Evolutionary conservation across 2,329 filamentous ascomycete species (phyloP).

Genomic region (Colletotrichum sp.): DNA sequence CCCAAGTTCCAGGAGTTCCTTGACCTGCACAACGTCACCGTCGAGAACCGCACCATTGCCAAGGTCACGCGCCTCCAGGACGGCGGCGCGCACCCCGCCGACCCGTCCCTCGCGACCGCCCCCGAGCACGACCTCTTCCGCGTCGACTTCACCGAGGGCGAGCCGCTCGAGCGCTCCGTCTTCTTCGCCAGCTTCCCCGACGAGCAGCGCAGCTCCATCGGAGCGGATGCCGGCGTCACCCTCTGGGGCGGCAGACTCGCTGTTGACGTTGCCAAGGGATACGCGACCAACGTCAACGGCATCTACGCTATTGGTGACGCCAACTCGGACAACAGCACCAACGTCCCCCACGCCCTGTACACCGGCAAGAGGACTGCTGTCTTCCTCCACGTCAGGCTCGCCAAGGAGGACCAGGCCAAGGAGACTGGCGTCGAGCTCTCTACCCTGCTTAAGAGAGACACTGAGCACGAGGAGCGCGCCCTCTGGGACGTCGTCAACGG

Average conservation of each 20-base stretch:
- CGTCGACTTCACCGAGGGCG: constrained; percentile 55
- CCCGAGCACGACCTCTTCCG: constrained; percentile 61
- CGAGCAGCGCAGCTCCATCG: constrained; percentile 53
- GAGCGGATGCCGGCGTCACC: constrained; percentile 50
- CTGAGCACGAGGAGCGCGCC: constrained; percentile 40
- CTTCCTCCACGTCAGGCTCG: constrained; percentile 55
- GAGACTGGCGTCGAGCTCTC: constrained; percentile 31
- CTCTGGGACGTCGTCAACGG: constrained; percentile 55
- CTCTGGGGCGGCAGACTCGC: constrained; percentile 49
- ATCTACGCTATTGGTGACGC: constrained; percentile 65
- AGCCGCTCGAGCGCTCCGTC: constrained; percentile 48
- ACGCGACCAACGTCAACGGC: constrained; percentile 56
- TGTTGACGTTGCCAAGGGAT: constrained; percentile 43
- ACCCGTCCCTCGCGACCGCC: constrained; percentile 47
- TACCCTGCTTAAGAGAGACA: constrained; percentile 25
- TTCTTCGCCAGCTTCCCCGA: constrained; percentile 56
- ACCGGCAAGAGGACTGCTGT: constrained; percentile 64
- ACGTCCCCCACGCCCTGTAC: constrained; percentile 66
- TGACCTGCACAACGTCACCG: constrained; percentile 50
- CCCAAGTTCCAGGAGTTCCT: constrained; percentile 57
- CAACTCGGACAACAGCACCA: constrained; percentile 64
- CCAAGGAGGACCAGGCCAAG: constrained; percentile 39
- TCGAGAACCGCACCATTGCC: constrained; percentile 62
- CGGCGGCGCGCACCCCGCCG: constrained; percentile 41
- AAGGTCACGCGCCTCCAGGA: constrained; percentile 51